Evolutionary conservation across 345 rosid species (phyloP).

Genomic region (Eucalyptus erythrocorys): DNA sequence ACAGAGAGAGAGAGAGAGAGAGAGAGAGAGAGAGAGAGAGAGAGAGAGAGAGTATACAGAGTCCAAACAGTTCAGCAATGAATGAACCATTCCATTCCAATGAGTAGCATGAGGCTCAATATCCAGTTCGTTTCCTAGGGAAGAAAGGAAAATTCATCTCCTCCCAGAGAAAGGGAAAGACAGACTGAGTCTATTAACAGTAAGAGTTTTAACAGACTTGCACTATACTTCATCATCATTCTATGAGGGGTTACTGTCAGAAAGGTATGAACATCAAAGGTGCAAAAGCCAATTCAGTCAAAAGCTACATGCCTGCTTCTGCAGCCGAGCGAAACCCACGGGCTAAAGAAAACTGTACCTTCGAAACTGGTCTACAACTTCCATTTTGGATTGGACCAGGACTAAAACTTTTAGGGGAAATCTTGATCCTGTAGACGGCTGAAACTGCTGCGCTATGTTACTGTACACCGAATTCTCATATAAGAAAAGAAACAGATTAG

Average conservation of each 20-base stretch:
- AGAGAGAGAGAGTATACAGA: background rate
- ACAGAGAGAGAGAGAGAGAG: background rate
- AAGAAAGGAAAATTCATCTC: background rate
- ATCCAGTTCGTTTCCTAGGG: background rate
- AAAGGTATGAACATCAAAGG: background rate
- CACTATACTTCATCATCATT: background rate
- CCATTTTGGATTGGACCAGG: background rate
- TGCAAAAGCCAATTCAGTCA: background rate
- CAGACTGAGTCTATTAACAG: background rate
- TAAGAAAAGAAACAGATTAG: background rate
- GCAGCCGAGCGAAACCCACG: background rate
- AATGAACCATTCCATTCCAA: background rate
- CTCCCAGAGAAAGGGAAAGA: background rate
- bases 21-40: background rate
- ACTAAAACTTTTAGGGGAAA: background rate
- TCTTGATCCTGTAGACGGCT: background rate
- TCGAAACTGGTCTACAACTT: background rate
- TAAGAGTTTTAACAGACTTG: background rate
- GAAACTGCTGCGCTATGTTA: background rate
- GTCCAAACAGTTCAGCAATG: background rate
- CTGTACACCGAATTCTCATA: background rate
- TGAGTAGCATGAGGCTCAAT: background rate
- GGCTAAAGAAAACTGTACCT: background rate
- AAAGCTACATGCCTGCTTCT: background rate
- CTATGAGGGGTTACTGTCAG: background rate